Evolutionary conservation across 208 protist species (phyloP).

Genomic region (Crithidia brevicula): DNA sequence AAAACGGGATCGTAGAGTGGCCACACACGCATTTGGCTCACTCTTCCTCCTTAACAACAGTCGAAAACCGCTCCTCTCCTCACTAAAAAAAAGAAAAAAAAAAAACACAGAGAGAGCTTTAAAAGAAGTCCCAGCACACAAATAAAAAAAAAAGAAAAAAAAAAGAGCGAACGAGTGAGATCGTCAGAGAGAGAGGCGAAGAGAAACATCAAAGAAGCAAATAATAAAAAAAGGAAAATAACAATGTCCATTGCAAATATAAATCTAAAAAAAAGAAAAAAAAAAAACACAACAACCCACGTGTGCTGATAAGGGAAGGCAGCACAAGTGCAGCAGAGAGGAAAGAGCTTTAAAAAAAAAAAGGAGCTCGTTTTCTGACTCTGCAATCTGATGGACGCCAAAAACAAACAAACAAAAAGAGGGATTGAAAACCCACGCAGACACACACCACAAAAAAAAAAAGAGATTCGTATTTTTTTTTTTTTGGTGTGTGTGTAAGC

Average conservation of each 20-base stretch:
- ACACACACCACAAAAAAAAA: not conserved
- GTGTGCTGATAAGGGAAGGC: not conserved
- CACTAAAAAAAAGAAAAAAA: conserved; percentile 20
- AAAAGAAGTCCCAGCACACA: not conserved
- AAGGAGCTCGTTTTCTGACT: too few species aligned
- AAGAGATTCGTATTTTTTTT: too few species aligned
- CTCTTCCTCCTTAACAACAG: too few species aligned
- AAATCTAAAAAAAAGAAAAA: not conserved
- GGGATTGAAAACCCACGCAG: not conserved
- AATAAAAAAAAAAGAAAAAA: conserved; percentile 18
- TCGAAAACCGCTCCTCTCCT: too few species aligned
- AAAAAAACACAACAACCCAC: not conserved
- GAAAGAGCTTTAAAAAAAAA: conserved; percentile 16
- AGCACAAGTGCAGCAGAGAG: not conserved
- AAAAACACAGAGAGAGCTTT: not conserved
- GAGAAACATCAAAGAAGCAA: not conserved
- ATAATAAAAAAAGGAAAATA: not conserved
- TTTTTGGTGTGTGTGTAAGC: too few species aligned
- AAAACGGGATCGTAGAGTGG: too few species aligned
- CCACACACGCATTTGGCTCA: too few species aligned
- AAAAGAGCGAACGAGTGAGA: not conserved
- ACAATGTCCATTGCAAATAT: too few species aligned
- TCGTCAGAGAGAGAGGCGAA: not conserved
- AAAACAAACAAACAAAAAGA: conserved; percentile 8
- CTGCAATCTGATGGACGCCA: not conserved